Evolutionary conservation across 1,139 yeast species (phyloP).

Genomic region (Zygosaccharomyces pseudobailii): DNA sequence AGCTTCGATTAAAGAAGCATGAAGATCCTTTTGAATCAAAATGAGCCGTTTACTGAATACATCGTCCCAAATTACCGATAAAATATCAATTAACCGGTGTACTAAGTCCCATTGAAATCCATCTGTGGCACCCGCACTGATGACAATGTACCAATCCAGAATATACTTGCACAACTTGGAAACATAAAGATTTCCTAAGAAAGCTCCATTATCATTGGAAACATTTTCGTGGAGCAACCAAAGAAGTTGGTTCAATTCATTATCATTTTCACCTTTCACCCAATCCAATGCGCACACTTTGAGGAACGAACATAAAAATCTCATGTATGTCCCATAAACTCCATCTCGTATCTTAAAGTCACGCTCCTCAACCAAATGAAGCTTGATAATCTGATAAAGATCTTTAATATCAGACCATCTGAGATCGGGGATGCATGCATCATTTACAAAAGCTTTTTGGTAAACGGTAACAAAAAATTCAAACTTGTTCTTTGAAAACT

Average conservation of each 20-base stretch:
- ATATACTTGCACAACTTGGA: constrained; percentile 26
- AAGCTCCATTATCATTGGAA: constrained; percentile 25
- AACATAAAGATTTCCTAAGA: constrained; percentile 23
- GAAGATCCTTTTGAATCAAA: constrained; percentile 61
- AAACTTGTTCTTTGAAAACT: constrained; percentile 28
- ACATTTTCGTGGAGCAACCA: constrained; percentile 16
- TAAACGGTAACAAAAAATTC: constrained; percentile 31
- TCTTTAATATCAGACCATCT: constrained; percentile 10
- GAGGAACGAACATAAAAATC: constrained; percentile 11
- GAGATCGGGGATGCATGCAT: constrained; percentile 5
- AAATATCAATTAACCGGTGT: constrained; percentile 32
- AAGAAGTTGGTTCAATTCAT: constrained; percentile 14
- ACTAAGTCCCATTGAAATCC: constrained; percentile 7
- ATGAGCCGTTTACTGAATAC: constrained; percentile 59
- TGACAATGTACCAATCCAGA: constrained; percentile 15
- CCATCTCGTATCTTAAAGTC: constrained; percentile 23
- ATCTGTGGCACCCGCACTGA: neutral
- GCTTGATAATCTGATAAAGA: constrained; percentile 16
- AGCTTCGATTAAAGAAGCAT: constrained; percentile 48
- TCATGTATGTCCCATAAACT: constrained; percentile 20
- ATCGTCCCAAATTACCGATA: constrained; percentile 51
- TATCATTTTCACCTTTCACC: neutral
- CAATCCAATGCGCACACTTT: constrained; percentile 8
- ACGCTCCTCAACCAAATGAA: constrained; percentile 1
- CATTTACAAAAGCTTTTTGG: constrained; percentile 17